Evolutionary conservation across 768 basidiomycete species (phyloP), one percentile per base, ranked within the genome.

Genomic region (Symmetrospora coprosmae): DNA sequence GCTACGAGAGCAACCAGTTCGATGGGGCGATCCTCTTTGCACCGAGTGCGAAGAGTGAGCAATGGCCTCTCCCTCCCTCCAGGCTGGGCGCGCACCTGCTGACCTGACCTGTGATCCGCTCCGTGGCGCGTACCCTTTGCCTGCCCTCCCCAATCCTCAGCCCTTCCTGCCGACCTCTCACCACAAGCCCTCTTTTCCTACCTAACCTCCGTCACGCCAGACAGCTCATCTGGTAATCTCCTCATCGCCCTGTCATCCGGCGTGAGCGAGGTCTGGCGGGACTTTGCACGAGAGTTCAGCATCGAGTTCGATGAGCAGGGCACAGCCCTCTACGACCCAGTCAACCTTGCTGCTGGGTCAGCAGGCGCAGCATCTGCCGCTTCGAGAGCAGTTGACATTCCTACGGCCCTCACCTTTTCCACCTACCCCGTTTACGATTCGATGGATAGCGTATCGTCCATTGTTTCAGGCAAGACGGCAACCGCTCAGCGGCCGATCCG

Each of bases 231-330:
- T 16, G 82, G 85, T 56, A 94, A 96, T 75, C 75, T 97, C 58
- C 79, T 99, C 65, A 74, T 94, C 66, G 81, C 84, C 2, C 79
- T 92, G 61, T 84, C 86, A 1, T 75, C 84, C 13, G 38, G 60
- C 23, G 52, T 74, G 38, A 67, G 72, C 7, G 74, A 66, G 83
- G 80, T 74, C 79, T 84, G 73, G 82, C 82, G 2, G 76, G 85
- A 39, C 75, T 91, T 92, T 55, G 87, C 89, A 0, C 72, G 87
- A 48, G 94, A 99, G 75, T 97, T 97, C 76, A 86, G 85, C 35
- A 78, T 97, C 58, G 80, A 88, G 51, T 83, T 87, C 25, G 85
- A 86, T 17, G 87, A 88, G 4, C 85, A 88, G 1, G 83, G 83
- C 1, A 84, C 83, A 0, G 83, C 84, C 1, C 79, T 94, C 48